Conservation (phyloP, 2,329 filamentous ascomycete species). For the Neoscytalidium dimidiatum region DNA sequence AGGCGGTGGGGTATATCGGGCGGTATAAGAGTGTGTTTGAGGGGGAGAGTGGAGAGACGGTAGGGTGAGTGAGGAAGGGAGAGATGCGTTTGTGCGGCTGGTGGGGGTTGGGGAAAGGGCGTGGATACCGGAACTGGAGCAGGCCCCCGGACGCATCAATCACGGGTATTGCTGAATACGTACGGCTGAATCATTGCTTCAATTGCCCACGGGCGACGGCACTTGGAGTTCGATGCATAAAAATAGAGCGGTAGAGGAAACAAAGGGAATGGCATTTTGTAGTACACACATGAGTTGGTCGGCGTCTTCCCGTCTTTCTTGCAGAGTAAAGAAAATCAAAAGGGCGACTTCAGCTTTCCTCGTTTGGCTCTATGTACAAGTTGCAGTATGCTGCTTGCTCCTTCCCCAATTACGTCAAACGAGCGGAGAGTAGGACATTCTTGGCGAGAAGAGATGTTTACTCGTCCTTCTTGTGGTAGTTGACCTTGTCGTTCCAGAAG, state of each 20-base stretch:
- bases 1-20: constrained; percentile 38
- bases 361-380: constrained; percentile 14
- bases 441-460: constrained; percentile 35
- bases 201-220: too few species aligned
- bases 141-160: too few species aligned
- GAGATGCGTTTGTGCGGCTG: not conserved
- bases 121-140: too few species aligned
- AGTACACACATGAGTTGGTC: not conserved
- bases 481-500: constrained; percentile 89
- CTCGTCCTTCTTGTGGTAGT: constrained; percentile 90
- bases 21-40: constrained; percentile 32
- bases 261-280: not conserved
- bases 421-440: not conserved
- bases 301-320: not conserved
- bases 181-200: too few species aligned
- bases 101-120: too few species aligned
- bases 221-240: too few species aligned
- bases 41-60: constrained; percentile 24
- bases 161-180: too few species aligned
- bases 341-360: not conserved
- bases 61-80: not conserved
- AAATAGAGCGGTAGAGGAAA: not conserved
- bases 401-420: not conserved
- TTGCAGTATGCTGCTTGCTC: not conserved
- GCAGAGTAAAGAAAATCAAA: not conserved